Evolutionary conservation across 768 basidiomycete genomes (phyloP).

Genomic region (Panaeolus papilionaceus): DNA sequence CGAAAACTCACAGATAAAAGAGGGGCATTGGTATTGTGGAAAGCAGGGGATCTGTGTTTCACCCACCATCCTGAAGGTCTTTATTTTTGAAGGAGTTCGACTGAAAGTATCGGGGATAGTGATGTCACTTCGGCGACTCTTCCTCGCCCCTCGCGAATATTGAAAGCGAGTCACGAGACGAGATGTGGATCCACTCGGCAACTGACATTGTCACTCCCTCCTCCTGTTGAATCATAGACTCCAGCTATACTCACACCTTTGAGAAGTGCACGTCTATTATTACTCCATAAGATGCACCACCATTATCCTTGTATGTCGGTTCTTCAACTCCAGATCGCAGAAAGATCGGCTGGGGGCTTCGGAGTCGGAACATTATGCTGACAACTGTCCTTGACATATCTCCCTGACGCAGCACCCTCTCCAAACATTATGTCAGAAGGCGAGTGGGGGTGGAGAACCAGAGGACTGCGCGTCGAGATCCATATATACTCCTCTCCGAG

Average conservation of each 20-base stretch:
- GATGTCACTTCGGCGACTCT: background rate
- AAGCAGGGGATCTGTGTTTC: background rate
- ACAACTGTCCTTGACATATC: background rate
- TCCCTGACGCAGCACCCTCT: background rate
- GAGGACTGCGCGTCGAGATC: background rate
- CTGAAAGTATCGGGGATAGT: background rate
- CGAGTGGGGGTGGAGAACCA: background rate
- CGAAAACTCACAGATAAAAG: conserved; percentile 34
- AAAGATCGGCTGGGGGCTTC: background rate
- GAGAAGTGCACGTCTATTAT: background rate
- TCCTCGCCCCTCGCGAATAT: background rate
- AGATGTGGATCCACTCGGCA: background rate
- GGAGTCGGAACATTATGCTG: background rate
- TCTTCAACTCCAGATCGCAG: background rate
- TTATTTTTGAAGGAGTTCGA: background rate
- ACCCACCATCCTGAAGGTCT: background rate
- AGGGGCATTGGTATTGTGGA: conserved; percentile 30
- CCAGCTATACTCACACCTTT: background rate
- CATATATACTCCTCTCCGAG: background rate
- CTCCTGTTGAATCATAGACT: background rate
- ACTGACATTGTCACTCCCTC: background rate
- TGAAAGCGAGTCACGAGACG: background rate
- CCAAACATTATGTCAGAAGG: background rate
- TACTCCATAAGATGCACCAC: background rate
- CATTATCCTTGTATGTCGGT: background rate